phyloP scores from a whole-genome alignment of 805 yeast genomes.

The Cyberlindnera amylophila region DNA sequence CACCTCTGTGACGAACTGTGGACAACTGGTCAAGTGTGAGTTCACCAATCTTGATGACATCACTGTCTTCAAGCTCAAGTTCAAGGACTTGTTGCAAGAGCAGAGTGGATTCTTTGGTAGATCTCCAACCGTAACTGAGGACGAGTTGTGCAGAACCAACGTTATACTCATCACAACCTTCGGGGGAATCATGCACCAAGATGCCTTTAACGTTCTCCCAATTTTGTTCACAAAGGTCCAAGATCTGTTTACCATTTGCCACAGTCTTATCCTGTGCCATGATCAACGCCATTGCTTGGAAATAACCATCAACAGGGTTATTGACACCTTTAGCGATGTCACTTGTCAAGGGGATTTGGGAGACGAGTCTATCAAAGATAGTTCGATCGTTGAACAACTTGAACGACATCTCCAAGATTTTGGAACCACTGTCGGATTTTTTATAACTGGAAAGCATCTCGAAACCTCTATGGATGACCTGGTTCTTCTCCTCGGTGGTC shows the following conservation, averaged over 20 bases:
- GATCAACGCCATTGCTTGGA: conserved; percentile 52
- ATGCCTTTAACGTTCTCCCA: conserved; percentile 39
- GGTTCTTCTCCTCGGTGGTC: conserved; percentile 7
- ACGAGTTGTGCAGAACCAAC: conserved; percentile 43
- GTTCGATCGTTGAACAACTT: conserved; percentile 31
- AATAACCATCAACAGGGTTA: conserved; percentile 65
- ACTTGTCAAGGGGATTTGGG: conserved; percentile 32
- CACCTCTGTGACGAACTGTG: conserved; percentile 83
- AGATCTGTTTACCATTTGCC: conserved; percentile 7
- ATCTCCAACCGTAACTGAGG: conserved; percentile 75
- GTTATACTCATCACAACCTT: conserved; percentile 50
- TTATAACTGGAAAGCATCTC: conserved; percentile 45
- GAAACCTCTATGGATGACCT: conserved; percentile 27
- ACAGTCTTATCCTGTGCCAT: conserved; percentile 25
- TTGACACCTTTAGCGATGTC: conserved; percentile 42
- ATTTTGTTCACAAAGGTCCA: conserved; percentile 23
- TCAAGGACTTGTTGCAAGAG: conserved; percentile 46
- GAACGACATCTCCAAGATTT: conserved; percentile 50
- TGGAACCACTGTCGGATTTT: conserved; percentile 77
- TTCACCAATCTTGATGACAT: conserved; percentile 40
- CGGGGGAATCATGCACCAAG: conserved; percentile 67
- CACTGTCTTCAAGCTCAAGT: conserved; percentile 21
- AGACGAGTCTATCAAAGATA: conserved; percentile 33
- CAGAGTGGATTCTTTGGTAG: conserved; percentile 69
- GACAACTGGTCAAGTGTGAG: conserved; percentile 63